These are phyloP conservation scores for Pseudofabraea citricarpa DNA, from an alignment of 2,329 filamentous ascomycete species.

Conservation along the genomic window DNA sequence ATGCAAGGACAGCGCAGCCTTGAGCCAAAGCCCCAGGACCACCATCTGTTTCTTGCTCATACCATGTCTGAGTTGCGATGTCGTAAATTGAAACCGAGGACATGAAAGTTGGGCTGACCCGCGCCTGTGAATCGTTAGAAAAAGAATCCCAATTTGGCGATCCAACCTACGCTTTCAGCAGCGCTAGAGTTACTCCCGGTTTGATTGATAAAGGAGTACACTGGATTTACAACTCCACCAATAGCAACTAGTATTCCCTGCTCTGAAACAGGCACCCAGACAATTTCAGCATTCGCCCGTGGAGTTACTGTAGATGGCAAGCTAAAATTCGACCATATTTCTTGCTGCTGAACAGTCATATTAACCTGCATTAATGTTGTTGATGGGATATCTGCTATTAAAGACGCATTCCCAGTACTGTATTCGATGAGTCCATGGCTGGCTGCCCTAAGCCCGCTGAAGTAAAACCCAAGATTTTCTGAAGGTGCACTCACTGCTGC, in stretches of 20 bases:
- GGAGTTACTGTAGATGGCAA: conserved; percentile 42
- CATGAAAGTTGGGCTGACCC: conserved; percentile 64
- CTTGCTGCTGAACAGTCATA: conserved; percentile 42
- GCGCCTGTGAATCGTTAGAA: conserved; percentile 35
- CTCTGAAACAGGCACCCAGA: conserved; percentile 73
- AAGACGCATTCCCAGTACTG: conserved; percentile 1
- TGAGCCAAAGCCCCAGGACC: conserved; percentile 62
- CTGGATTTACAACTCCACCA: conserved; percentile 63
- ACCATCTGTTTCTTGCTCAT: conserved; percentile 62
- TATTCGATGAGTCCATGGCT: conserved; percentile 43
- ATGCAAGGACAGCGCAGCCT: conserved; percentile 62
- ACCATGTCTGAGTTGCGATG: conserved; percentile 65
- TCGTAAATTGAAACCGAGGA: conserved; percentile 68
- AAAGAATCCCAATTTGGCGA: neutral
- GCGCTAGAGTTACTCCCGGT: conserved; percentile 24
- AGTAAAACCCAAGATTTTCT: conserved; percentile 66
- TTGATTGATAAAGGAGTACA: conserved; percentile 30
- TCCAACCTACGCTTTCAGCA: conserved; percentile 30
- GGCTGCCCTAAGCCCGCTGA: conserved; percentile 53
- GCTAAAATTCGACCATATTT: conserved; percentile 51
- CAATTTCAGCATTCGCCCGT: conserved; percentile 57
- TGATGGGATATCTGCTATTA: conserved; percentile 33
- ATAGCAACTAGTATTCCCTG: conserved; percentile 72
- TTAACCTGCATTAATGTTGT: conserved; percentile 55
- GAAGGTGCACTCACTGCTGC: conserved; percentile 58